Evolutionary conservation across 2,329 filamentous ascomycete genomes (phyloP), one percentile per base, ranked within the genome.

Genomic region (Macrophomina phaseolina): DNA sequence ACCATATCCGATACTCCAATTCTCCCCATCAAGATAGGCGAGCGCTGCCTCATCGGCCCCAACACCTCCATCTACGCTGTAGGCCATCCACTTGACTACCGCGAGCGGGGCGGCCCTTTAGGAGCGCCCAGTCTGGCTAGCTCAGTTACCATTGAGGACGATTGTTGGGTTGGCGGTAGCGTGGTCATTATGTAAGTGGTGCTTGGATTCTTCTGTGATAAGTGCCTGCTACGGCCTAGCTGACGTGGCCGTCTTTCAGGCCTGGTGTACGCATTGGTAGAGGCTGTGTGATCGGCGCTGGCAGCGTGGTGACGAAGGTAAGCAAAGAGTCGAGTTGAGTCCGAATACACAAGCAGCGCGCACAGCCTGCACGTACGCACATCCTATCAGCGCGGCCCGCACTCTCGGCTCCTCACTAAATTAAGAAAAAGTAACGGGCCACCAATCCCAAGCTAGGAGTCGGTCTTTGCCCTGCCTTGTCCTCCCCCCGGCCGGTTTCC

Each of bases 191-290:
- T 94, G 63, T 65, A 28, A 56, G 63, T 48, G 23, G 5, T 30
- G 42, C 34, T 14, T 7, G 4, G 46, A 18, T 18, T 16, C 14
- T 34, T 40, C 23, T 4, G 45, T 14, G 5, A 7, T 12, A 28
- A 8, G 2, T 38, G n/a, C 12, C 45, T 53, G 58, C 32, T 16
- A 30, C 46, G 42, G 16, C 51, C 51, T 7, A 42, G 61, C 61
- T 64, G 61, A 64, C 51, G 49, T 65, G 49, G 30, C 34, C 48
- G 18, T 56, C 46, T 53, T 48, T 36, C 48, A 65, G 63, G 52
- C 88, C 91, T 0, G 93, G 93, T 0, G 88, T 97, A 30, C 94
- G 85, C 1, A 90, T 97, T 70, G 93, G 93, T 0, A 83, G 85
- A 66, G 92, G 93, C 0, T 84, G 82, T 5, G 91, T 90, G 0